Evolutionary conservation across 306 rosid genomes (phyloP).

Genomic region (Morella rubra): DNA sequence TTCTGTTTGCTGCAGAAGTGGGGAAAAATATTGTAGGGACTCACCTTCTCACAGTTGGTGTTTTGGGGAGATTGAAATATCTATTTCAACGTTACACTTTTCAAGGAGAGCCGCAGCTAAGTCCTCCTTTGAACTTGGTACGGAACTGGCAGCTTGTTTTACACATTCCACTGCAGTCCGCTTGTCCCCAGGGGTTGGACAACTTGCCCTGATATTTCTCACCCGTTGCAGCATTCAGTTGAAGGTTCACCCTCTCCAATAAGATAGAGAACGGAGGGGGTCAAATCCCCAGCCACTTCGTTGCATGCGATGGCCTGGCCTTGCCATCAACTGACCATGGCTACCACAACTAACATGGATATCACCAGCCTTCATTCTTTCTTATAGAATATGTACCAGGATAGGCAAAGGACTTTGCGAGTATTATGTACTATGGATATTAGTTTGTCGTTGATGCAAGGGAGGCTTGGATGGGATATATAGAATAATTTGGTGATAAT

Average conservation of each 20-base stretch:
- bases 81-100: neutral
- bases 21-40: no score
- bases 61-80: neutral
- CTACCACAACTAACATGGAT: neutral
- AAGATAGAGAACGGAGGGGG: neutral
- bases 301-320: neutral
- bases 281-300: neutral
- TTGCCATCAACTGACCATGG: neutral
- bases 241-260: neutral
- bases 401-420: no score
- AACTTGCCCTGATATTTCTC: neutral
- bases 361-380: neutral
- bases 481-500: no score
- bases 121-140: neutral
- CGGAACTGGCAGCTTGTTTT: neutral
- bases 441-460: no score
- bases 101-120: neutral
- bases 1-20: no score
- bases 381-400: no score
- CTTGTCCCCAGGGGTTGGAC: neutral
- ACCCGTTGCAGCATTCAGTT: neutral
- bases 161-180: neutral
- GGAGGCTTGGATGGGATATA: no score
- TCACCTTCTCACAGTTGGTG: neutral
- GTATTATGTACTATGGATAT: no score